These are phyloP conservation scores for Mycena crocata DNA, from an alignment of 768 basidiomycete species.

Conservation along the genomic window DNA sequence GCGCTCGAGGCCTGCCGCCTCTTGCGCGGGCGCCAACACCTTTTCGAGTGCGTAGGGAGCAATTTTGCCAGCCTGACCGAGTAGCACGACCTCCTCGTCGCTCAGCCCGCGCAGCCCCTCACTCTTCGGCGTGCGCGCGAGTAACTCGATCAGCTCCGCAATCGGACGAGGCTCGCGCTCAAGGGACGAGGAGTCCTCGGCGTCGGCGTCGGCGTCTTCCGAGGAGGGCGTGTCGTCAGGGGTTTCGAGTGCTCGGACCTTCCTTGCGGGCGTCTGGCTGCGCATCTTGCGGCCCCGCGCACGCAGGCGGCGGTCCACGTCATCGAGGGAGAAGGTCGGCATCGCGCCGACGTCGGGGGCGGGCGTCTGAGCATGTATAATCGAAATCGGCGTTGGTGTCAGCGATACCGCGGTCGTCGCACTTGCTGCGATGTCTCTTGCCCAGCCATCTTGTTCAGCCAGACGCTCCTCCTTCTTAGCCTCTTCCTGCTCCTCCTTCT, in stretches of 20 bases:
- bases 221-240: background rate
- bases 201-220: background rate
- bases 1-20: slow-evolving; percentile 71
- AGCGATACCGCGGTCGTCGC: background rate
- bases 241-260: background rate
- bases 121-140: slow-evolving; percentile 77
- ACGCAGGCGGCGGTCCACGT: slow-evolving; percentile 64
- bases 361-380: slow-evolving; percentile 28
- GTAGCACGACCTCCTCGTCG: slow-evolving; percentile 92
- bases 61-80: slow-evolving; percentile 93
- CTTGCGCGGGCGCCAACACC: slow-evolving; percentile 65
- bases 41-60: slow-evolving; percentile 97
- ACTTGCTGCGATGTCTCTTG: slow-evolving; percentile 16
- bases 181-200: too few species aligned
- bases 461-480: slow-evolving; percentile 29
- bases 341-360: slow-evolving; percentile 30
- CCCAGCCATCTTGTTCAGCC: slow-evolving; percentile 32
- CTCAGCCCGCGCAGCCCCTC: slow-evolving; percentile 73
- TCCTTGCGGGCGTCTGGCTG: slow-evolving; percentile 17
- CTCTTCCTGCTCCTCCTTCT: slow-evolving; percentile 27
- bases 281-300: slow-evolving; percentile 40
- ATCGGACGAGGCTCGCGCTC: slow-evolving; percentile 60
- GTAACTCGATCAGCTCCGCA: slow-evolving; percentile 84
- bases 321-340: slow-evolving; percentile 64
- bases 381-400: slow-evolving; percentile 12